A percentile compares a stretch with the other conserved stretches of the same genome.
Conservation (phyloP, 345 rosid species). For the Corymbia maculata region DNA sequence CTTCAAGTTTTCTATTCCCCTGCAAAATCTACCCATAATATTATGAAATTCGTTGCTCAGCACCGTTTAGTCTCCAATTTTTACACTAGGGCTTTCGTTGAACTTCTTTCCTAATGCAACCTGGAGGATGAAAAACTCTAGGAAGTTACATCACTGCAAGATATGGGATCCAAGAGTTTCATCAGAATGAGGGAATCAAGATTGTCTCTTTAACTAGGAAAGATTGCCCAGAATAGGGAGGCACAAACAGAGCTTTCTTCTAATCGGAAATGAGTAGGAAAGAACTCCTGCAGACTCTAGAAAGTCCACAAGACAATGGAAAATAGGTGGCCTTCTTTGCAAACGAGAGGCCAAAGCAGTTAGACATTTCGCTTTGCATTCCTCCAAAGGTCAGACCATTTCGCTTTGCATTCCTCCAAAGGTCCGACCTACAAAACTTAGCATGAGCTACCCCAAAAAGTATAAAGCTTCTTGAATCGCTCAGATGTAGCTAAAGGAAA, state of each 20-base stretch:
- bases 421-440: background rate
- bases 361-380: background rate
- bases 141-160: background rate
- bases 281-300: background rate
- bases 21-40: background rate
- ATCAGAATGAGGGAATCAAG: background rate
- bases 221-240: background rate
- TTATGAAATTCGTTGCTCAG: background rate
- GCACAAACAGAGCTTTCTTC: background rate
- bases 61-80: background rate
- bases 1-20: background rate
- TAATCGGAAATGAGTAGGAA: background rate
- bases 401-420: background rate
- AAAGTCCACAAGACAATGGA: background rate
- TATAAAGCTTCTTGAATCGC: background rate
- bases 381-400: background rate
- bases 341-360: background rate
- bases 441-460: background rate
- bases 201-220: background rate
- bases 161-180: background rate
- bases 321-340: background rate
- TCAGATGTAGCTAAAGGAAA: background rate
- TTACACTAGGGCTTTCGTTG: background rate
- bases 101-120: background rate
- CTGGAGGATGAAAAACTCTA: background rate